Evolutionary conservation across 768 basidiomycete genomes (phyloP), one percentile per base, ranked within the genome.

Genomic region (Russula virescens): DNA sequence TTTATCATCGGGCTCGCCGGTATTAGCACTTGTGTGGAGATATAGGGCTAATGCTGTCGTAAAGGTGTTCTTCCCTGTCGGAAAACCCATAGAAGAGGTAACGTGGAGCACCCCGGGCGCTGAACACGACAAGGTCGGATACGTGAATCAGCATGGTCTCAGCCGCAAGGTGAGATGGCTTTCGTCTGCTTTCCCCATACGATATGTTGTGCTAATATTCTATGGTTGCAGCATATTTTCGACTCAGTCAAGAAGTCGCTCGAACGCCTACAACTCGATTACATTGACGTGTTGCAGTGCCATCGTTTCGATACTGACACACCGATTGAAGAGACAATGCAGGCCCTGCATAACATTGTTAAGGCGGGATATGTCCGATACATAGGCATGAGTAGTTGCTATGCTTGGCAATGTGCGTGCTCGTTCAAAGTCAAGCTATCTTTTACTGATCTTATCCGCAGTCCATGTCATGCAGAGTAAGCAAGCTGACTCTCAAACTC

Each of bases 221-320:
- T 31, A 50, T 13, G 10, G n/a, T 25, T n/a, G 3, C 50, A 90
- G 84, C 83, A 86, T 68, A 89, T 91, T 45, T 91, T 92, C 66
- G 86, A 85, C 34, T 75, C 83, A 0, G 81, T 87, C 38, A 84
- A 85, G 68, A 73, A 75, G 19, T 83, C 83, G 49, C 72, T 91
- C 62, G 73, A 86, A 69, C 79, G 89, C n/a, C 77, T 92, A 2
- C 86, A 89, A 51, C 71, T 89, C 25, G 89, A 91, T 56, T 89
- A 90, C 65, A 78, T 92, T 68, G 91, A 91, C 68, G 73, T 91
- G 1, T 73, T 90, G 10, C 89, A 91, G 75, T 87, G 73, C 64
- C 71, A 73, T 57, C 70, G 71, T 21, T 75, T 75, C 50, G 73
- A 75, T 61, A 53, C 66, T 18, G 68, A 75, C 21, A 80, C 80